phyloP scores from a whole-genome alignment of 371 early-diverging fungal genomes.

The Blakeslea trispora region DNA sequence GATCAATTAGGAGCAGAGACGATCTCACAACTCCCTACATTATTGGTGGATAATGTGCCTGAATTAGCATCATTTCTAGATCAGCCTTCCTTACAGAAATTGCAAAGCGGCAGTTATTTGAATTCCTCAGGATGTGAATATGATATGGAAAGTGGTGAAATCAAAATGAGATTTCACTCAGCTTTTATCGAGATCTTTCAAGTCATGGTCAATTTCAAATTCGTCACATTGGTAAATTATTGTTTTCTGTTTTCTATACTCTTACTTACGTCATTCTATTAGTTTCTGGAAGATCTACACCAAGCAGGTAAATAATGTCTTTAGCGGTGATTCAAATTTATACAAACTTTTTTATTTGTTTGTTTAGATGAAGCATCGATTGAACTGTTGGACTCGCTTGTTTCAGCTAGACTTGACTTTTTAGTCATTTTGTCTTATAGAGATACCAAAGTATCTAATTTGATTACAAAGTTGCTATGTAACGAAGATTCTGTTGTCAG shows the following conservation, averaged over 20 bases:
- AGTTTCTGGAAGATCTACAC: conserved; percentile 57
- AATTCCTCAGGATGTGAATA: conserved; percentile 16
- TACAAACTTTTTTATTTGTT: not conserved
- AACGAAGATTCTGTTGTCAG: conserved; percentile 38
- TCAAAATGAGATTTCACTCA: conserved; percentile 45
- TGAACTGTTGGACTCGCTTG: conserved; percentile 44
- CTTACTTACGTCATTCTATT: conserved; percentile 10
- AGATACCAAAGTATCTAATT: conserved; percentile 23
- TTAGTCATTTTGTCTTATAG: conserved; percentile 47
- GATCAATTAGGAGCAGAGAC: conserved; percentile 40
- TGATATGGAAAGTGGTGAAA: conserved; percentile 45
- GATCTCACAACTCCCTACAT: conserved; percentile 34
- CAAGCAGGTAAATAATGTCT: conserved; percentile 41
- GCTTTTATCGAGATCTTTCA: conserved; percentile 50
- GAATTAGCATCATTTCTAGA: conserved; percentile 36
- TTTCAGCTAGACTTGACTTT: conserved; percentile 41
- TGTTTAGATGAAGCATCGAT: conserved; percentile 48
- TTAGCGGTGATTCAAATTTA: not conserved
- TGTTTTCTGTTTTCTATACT: conserved; percentile 3
- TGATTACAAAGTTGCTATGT: conserved; percentile 21
- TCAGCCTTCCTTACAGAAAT: conserved; percentile 12
- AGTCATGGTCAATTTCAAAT: conserved; percentile 49
- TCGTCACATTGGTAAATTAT: conserved; percentile 48
- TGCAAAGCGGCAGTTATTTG: not conserved
- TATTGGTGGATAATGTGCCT: conserved; percentile 46